Evolutionary conservation across 2,329 filamentous ascomycete genomes (phyloP).

Genomic region (Ilyonectria robusta): DNA sequence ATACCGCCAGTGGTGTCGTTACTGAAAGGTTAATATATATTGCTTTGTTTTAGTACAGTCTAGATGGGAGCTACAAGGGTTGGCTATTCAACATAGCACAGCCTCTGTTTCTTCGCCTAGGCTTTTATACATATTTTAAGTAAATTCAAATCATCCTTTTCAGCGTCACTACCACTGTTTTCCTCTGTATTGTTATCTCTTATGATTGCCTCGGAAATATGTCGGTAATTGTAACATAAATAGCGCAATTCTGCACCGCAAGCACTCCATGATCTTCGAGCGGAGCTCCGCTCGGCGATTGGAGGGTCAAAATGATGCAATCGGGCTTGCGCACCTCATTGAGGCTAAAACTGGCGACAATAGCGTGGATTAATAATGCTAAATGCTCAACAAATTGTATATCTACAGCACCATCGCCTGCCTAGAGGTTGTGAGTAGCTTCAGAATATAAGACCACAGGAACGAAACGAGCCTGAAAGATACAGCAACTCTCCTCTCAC

Average conservation of each 20-base stretch:
- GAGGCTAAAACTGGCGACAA: constrained; percentile 3
- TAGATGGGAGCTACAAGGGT: not conserved
- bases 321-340: not conserved
- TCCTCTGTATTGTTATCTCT: not conserved
- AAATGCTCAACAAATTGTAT: not conserved
- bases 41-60: not conserved
- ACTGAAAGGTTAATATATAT: not conserved
- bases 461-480: not conserved
- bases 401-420: not conserved
- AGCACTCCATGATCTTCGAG: not conserved
- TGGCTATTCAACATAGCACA: too few species aligned
- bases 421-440: too few species aligned
- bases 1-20: not conserved
- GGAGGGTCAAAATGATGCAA: constrained; percentile 9
- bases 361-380: not conserved
- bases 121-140: not conserved
- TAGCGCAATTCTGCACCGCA: constrained; percentile 7
- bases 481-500: not conserved
- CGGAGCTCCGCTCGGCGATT: constrained; percentile 4
- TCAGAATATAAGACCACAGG: too few species aligned
- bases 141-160: not conserved
- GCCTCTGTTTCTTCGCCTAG: too few species aligned
- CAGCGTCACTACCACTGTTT: not conserved
- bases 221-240: not conserved
- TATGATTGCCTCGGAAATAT: not conserved